Percentiles rank a stretch among this genome's conserved stretches.
phyloP scores from a whole-genome alignment of 768 basidiomycete species.

The Tricholomella constricta region DNA sequence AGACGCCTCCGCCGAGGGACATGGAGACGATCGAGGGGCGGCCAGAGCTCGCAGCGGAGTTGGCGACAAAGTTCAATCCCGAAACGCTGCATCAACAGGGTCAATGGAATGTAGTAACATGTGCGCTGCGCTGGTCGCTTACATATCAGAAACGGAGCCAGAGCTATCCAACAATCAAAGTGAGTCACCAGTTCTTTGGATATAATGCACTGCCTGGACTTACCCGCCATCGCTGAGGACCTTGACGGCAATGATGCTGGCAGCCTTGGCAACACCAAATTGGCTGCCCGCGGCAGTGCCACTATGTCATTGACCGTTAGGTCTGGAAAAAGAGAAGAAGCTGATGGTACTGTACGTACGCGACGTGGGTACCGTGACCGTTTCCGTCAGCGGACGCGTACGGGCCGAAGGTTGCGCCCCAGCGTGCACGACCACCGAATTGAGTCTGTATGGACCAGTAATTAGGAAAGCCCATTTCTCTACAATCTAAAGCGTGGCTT shows the following conservation, averaged over 20 bases:
- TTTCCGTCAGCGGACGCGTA: slow-evolving; percentile 33
- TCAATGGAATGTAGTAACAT: not conserved
- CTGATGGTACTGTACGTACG: slow-evolving; percentile 23
- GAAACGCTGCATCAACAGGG: not conserved
- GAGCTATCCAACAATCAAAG: not conserved
- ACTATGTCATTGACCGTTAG: slow-evolving; percentile 15
- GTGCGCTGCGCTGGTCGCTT: not conserved
- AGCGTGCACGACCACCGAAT: slow-evolving; percentile 44
- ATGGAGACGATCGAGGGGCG: slow-evolving; percentile 10
- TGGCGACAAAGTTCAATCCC: slow-evolving; percentile 1
- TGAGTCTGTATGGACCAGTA: slow-evolving; percentile 21
- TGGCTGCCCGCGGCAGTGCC: slow-evolving; percentile 36
- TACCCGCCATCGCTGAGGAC: slow-evolving; percentile 13
- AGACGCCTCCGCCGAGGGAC: slow-evolving; percentile 9
- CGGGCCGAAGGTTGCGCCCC: slow-evolving; percentile 40
- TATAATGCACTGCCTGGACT: not conserved
- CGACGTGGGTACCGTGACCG: slow-evolving; percentile 46
- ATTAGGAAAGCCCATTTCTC: too few species aligned
- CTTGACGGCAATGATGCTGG: slow-evolving; percentile 15
- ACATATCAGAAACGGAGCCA: slow-evolving; percentile 12
- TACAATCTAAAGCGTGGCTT: not conserved
- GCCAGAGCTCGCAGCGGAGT: not conserved
- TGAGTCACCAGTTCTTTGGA: not conserved
- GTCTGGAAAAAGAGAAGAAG: not conserved
- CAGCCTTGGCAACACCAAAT: slow-evolving; percentile 34